Evolutionary conservation across 306 rosid species (phyloP).

Genomic region (Malus sylvestris): DNA sequence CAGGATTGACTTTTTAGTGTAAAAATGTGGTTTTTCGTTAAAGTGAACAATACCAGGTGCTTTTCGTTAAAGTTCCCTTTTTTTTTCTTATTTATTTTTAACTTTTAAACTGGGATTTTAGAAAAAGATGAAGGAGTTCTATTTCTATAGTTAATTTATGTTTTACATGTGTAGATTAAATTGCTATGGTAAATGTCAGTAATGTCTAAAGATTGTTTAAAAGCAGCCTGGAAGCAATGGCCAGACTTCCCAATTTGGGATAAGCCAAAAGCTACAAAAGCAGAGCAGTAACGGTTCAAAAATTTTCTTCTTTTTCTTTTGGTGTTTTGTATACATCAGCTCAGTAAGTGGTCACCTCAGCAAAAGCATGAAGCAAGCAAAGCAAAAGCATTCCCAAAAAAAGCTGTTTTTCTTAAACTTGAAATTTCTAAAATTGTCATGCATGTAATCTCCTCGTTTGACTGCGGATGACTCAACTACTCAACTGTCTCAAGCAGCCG

Average conservation of each 20-base stretch:
- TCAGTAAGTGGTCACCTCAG: constrained; percentile 39
- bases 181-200: background rate
- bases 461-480: constrained; percentile 5
- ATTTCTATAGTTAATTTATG: background rate
- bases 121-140: background rate
- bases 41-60: no score
- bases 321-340: background rate
- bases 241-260: constrained; percentile 15
- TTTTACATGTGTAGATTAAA: background rate
- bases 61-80: no score
- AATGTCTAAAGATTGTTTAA: background rate
- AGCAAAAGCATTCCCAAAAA: constrained; percentile 5
- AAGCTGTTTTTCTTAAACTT: background rate
- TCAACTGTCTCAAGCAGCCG: constrained; percentile 3
- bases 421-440: constrained; percentile 24
- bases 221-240: background rate
- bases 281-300: background rate
- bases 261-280: background rate
- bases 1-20: no score
- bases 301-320: background rate
- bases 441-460: constrained; percentile 13
- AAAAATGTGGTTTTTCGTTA: no score
- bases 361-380: background rate
- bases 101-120: no score
- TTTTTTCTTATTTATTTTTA: no score